Conservation (phyloP, 169 alveolate species). For the Eimeria necatrix region DNA sequence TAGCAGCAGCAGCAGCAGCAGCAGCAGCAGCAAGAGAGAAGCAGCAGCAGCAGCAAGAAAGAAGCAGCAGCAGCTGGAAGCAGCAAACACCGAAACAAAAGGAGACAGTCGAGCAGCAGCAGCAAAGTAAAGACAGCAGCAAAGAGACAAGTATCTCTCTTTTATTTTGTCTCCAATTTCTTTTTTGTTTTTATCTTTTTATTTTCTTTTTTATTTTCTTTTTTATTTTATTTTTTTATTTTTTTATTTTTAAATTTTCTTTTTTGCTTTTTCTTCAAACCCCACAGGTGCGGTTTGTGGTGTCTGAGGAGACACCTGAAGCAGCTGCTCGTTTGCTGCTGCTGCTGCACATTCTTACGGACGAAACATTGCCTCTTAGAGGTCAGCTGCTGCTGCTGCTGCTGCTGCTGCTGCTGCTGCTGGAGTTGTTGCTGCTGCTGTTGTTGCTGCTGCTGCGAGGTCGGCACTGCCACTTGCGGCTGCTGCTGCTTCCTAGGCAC, state of each 20-base stretch:
- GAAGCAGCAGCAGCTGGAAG: too few relatives aligned
- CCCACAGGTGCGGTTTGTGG: slow-evolving; percentile 6
- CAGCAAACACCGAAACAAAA: too few relatives aligned
- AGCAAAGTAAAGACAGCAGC: too few relatives aligned
- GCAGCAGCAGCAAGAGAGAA: too few relatives aligned
- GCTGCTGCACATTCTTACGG: slow-evolving; percentile 40
- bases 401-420: not conserved
- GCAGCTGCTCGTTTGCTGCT: slow-evolving; percentile 34
- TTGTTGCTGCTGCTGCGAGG: not conserved
- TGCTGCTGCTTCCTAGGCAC: not conserved
- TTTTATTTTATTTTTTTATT: not conserved
- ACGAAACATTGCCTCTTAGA: not conserved
- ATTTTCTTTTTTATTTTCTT: not conserved
- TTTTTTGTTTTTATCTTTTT: not conserved
- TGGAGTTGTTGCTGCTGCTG: not conserved
- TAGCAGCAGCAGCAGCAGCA: not conserved
- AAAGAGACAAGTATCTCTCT: too few relatives aligned
- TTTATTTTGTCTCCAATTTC: too few relatives aligned
- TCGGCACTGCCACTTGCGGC: not conserved
- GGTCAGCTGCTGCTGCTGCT: slow-evolving; percentile 1
- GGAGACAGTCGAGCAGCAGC: too few relatives aligned
- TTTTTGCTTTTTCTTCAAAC: not conserved
- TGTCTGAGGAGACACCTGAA: slow-evolving; percentile 53
- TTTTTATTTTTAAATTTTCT: not conserved
- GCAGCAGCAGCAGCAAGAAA: too few relatives aligned